A percentile compares a stretch with the other conserved stretches of the same genome.
These are phyloP conservation scores for Aegilops umbellulata DNA, from an alignment of 176 grass and related monocot genomes.

Conservation along the genomic window DNA sequence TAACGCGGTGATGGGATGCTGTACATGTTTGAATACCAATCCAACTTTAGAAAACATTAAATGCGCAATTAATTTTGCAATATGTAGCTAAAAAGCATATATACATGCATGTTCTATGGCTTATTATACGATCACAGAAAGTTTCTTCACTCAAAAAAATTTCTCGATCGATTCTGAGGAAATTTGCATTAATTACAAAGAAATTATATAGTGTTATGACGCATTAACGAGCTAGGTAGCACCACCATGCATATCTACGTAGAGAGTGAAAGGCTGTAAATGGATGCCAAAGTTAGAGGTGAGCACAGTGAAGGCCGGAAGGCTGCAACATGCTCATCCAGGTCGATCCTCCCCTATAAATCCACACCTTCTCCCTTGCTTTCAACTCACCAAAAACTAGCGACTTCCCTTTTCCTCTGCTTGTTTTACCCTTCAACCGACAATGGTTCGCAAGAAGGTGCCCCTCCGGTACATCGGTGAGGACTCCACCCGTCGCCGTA, in stretches of 20 bases:
- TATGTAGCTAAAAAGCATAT: background rate
- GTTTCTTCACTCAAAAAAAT: too few relatives aligned
- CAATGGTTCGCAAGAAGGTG: slow-evolving; percentile 44
- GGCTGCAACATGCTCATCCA: background rate
- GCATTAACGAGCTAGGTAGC: background rate
- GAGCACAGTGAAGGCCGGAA: background rate
- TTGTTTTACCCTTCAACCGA: background rate
- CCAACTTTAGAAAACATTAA: background rate
- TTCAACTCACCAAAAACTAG: background rate
- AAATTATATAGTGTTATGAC: background rate
- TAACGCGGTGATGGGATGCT: background rate
- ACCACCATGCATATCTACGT: too few relatives aligned
- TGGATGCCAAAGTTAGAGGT: background rate
- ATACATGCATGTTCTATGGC: background rate
- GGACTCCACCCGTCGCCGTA: background rate
- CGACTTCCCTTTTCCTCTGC: background rate
- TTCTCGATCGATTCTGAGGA: too few relatives aligned
- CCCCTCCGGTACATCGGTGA: slow-evolving; percentile 23
- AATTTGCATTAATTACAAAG: background rate
- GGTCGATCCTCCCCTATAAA: background rate
- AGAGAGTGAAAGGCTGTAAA: background rate
- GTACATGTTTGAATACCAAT: too few relatives aligned
- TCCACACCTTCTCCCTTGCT: background rate
- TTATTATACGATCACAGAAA: too few relatives aligned
- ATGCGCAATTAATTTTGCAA: background rate